Percentiles rank a stretch among this genome's conserved stretches.
These are phyloP conservation scores for Solanum virginianum DNA, from an alignment of 257 asterid species.

Conservation along the genomic window DNA sequence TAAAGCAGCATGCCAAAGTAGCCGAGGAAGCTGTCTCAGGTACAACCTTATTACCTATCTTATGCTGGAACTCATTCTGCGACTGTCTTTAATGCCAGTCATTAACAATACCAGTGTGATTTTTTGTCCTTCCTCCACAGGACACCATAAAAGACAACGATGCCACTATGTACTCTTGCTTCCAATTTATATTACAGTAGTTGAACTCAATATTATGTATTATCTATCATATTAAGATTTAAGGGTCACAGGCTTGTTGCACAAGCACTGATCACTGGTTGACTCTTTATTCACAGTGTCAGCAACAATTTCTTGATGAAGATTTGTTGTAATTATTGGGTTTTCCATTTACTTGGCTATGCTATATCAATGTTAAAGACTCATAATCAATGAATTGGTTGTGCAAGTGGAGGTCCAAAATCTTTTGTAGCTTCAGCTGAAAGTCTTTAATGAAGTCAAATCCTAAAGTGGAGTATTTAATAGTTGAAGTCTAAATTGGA, in stretches of 20 bases:
- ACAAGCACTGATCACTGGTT: background rate
- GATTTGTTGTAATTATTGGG: background rate
- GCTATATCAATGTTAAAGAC: background rate
- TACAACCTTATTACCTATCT: slow-evolving; percentile 7
- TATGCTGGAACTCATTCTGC: background rate
- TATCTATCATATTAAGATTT: background rate
- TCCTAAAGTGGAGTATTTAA: background rate
- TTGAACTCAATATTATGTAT: background rate
- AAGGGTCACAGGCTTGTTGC: background rate
- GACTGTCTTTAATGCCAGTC: background rate
- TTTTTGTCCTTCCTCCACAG: background rate
- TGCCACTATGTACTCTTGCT: background rate
- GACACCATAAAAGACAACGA: background rate
- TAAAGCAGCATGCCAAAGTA: slow-evolving; percentile 85
- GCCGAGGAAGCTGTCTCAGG: slow-evolving; percentile 99
- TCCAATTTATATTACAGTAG: background rate
- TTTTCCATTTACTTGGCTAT: background rate
- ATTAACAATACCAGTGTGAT: background rate
- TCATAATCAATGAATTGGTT: background rate
- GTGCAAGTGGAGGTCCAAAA: background rate
- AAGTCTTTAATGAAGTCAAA: background rate
- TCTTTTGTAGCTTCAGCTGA: background rate
- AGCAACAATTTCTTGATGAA: background rate
- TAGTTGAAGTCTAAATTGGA: background rate
- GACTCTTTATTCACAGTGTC: background rate